Evolutionary conservation across 2,329 filamentous ascomycete genomes (phyloP), one percentile per base, ranked within the genome.

Genomic region (Stagonosporopsis chrysanthemi): DNA sequence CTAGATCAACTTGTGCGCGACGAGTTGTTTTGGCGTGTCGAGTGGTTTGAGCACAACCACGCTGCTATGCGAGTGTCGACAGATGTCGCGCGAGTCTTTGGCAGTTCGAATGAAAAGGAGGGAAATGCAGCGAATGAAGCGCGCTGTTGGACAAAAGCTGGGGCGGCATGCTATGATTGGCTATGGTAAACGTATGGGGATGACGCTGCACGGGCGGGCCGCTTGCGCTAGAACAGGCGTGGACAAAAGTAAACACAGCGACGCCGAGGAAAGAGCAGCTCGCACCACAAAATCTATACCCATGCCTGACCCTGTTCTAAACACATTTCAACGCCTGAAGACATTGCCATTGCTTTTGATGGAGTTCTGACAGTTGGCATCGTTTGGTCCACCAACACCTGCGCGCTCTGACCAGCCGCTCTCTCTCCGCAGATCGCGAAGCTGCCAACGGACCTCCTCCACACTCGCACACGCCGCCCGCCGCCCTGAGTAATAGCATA

Each of bases 361-460:
- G 56, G 54, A 33, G 50, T 56, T 52, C 56, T 63, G 62, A 64
- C 49, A 52, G 40, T 40, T 53, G 56, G 56, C 52, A 12, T 29
- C 24, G n/a, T 52, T 44, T 40, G 43, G 41, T 58, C 38, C 38
- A 28, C 49, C 43, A 29, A 52, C 38, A 39, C 19, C 26, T 38
- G 17, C 12, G 54, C 24, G 39, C 23, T 29, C 43, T 41, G 28
- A 45, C 46, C 55, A 44, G 48, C 55, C 44, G 36, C 52, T 42
- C 56, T 57, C 54, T 60, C 58, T 58, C 56, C 58, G 52, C 63
- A 49, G 55, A 38, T 45, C 60, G 64, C 59, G 54, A 54, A 65
- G 65, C 62, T 57, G 56, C 62, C 63, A 58, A 62, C 63, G 55
- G 62, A 64, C 64, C 58, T 58, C 65, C 58, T 58, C 53, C 63